Base-by-base conservation (phyloP, 176 grass and related monocot genomes). In the Secale cereale region DNA sequence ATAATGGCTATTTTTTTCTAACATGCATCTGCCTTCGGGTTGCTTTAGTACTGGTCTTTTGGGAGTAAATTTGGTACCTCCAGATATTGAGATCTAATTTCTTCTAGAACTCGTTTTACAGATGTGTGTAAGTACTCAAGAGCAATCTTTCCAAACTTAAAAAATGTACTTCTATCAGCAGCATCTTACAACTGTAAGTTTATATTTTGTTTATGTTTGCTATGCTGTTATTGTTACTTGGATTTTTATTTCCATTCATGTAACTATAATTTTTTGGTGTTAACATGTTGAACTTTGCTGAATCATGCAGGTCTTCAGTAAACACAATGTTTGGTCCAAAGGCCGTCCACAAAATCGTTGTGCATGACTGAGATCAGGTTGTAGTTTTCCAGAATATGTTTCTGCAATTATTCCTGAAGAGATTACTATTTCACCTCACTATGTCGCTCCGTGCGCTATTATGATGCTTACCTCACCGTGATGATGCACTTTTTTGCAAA, bases 241-340 rank as follows among this genome's bases (percentile, higher is more conserved):
- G 66, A 73, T 79, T 65, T 72, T 37, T 19, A 5, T 79, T 77
- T 82, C 73, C 27, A 79, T 37, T 46, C 57, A 71, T 32, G 57
- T 54, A 64, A 22, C 36, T 81, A 61, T 17, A 2, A 0, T 54
- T 82, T 56, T 90, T 22, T 70, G 25, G 54, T 57, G 10, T 54
- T 86, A 82, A 31, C 45, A 73, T 65, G 43, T 73, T 81, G 57
- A 50, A 39, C 77, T 89, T 77, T 78, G 14, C 78, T 73, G 82
- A 76, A 46, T 33, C 40, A 90, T 65, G 56, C 86, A 93, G 95
- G 93, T 90, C 12, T 98, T 98, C 87, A 88, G 95, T 57, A 81
- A 93, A 91, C 76, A 98, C 93, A 87, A 92, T 92, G 93, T 95
- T 98, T 90, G 92, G 91, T 70, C 93, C 89, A 11, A 95, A 92